These are phyloP conservation scores for Coniella lustricola DNA, from an alignment of 2,329 filamentous ascomycete species.

Conservation along the genomic window DNA sequence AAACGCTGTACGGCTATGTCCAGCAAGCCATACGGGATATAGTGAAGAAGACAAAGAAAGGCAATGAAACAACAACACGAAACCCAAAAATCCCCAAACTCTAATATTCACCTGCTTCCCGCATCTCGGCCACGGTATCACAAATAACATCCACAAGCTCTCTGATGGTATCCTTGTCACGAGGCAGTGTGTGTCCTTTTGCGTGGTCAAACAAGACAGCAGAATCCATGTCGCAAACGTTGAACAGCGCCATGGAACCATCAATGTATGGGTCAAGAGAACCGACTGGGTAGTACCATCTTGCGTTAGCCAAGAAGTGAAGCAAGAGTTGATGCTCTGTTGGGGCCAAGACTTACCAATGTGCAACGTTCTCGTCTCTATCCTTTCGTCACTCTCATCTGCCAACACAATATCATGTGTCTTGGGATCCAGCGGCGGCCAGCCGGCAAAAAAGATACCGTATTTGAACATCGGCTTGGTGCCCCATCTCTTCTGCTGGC, in stretches of 20 bases:
- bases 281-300: slow-evolving; percentile 30
- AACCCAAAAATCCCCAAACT: neutral
- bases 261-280: slow-evolving; percentile 54
- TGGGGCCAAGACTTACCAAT: slow-evolving; percentile 40
- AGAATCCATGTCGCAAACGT: slow-evolving; percentile 52
- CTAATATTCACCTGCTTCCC: slow-evolving; percentile 5
- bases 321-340: no score
- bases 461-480: slow-evolving; percentile 34
- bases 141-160: slow-evolving; percentile 40
- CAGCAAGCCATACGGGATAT: neutral
- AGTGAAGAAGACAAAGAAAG: neutral
- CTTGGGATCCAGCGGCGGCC: slow-evolving; percentile 42
- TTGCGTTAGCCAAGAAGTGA: neutral
- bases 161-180: slow-evolving; percentile 41
- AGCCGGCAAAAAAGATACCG: slow-evolving; percentile 46
- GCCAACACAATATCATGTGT: slow-evolving; percentile 38
- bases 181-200: slow-evolving; percentile 56
- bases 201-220: slow-evolving; percentile 59
- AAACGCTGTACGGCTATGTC: no score
- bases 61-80: neutral
- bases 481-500: slow-evolving; percentile 24
- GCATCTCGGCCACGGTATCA: slow-evolving; percentile 21
- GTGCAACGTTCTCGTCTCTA: slow-evolving; percentile 46
- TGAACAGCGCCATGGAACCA: slow-evolving; percentile 54
- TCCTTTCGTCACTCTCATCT: slow-evolving; percentile 41